A percentile compares a stretch with the other conserved stretches of the same genome.
phyloP scores from a whole-genome alignment of 768 basidiomycete genomes.

The Leucocoprinus sp. region DNA sequence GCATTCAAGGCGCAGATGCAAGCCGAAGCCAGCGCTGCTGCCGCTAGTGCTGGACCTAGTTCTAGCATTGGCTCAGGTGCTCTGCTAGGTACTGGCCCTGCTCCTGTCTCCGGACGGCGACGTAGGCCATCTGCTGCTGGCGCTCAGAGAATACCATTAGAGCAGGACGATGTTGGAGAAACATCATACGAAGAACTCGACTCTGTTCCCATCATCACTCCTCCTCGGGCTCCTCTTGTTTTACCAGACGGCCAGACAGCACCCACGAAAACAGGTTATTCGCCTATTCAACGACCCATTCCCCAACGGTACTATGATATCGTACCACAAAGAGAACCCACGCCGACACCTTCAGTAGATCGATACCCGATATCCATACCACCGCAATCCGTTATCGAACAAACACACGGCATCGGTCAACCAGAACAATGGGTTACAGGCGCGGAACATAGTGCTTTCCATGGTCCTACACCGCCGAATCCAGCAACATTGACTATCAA shows the following conservation, averaged over 20 bases:
- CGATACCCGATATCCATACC: slow-evolving; percentile 26
- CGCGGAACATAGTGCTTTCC: slow-evolving; percentile 21
- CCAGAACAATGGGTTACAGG: slow-evolving; percentile 32
- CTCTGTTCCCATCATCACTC: slow-evolving; percentile 8
- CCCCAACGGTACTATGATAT: background rate
- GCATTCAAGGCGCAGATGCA: slow-evolving; percentile 15
- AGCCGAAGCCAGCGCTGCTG: background rate
- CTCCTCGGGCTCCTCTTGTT: background rate
- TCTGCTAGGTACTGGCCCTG: background rate
- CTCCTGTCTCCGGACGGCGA: background rate
- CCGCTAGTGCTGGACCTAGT: background rate
- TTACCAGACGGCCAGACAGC: background rate
- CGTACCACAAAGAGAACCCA: slow-evolving; percentile 5
- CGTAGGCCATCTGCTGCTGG: background rate
- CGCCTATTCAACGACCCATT: background rate
- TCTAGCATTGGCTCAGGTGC: background rate
- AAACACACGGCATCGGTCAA: slow-evolving; percentile 11
- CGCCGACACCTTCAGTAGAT: slow-evolving; percentile 19
- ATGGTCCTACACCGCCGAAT: slow-evolving; percentile 13
- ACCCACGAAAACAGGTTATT: slow-evolving; percentile 7
- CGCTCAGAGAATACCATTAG: too few relatives aligned
- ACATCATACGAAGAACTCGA: background rate
- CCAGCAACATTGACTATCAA: background rate
- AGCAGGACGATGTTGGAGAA: background rate
- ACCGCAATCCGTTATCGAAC: slow-evolving; percentile 21